Conservation (phyloP, 2,329 filamentous ascomycete genomes). For the Xylariaceae sp. region DNA sequence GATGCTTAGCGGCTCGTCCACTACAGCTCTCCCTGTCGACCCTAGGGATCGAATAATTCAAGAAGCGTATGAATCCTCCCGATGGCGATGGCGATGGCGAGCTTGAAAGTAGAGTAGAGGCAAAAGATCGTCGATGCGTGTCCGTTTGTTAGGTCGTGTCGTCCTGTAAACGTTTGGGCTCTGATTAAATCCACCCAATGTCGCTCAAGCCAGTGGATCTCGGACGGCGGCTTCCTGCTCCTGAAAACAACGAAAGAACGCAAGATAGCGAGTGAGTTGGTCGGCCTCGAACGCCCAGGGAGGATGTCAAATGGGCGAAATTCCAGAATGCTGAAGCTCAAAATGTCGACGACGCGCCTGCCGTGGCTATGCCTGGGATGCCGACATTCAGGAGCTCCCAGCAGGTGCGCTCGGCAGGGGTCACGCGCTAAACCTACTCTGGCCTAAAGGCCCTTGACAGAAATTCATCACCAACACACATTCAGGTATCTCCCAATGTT, state of each 20-base stretch:
- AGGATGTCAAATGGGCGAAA: conserved; percentile 2
- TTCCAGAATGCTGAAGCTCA: conserved; percentile 20
- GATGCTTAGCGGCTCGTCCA: conserved; percentile 15
- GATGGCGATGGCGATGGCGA: too few species aligned
- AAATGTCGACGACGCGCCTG: conserved; percentile 24
- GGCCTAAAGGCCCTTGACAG: conserved; percentile 8
- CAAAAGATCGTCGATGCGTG: background rate
- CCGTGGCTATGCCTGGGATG: conserved; percentile 11
- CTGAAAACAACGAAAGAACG: background rate
- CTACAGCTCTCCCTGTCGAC: conserved; percentile 19
- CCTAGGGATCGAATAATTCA: conserved; percentile 6
- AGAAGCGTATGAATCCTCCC: too few species aligned
- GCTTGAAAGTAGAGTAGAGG: background rate
- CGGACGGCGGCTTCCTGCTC: too few species aligned
- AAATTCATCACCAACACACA: too few species aligned
- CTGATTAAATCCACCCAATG: too few species aligned
- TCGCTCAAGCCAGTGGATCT: too few species aligned
- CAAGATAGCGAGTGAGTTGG: background rate
- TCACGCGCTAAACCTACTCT: conserved; percentile 6
- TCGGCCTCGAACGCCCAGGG: background rate
- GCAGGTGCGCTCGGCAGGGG: conserved; percentile 16
- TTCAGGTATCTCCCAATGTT: too few species aligned
- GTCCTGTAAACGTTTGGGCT: too few species aligned
- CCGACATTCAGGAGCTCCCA: conserved; percentile 23
- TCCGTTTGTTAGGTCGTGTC: background rate